A percentile compares a stretch with the other conserved stretches of the same genome.
Conservation (phyloP, 345 rosid genomes). For the Corymbia maculata region DNA sequence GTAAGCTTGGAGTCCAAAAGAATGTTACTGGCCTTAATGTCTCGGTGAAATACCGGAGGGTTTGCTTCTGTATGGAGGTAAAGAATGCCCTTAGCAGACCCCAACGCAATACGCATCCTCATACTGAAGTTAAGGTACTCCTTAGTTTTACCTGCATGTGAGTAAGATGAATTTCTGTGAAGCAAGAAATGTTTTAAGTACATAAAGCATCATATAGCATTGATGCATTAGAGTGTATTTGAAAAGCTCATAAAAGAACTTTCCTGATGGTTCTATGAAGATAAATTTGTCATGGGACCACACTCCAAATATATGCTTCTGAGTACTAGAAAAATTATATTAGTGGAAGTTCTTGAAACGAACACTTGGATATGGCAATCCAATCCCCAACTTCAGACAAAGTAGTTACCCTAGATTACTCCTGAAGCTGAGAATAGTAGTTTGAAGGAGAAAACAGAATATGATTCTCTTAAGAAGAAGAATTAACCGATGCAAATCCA, state of each 20-base stretch:
- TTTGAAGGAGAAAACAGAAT: neutral
- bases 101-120: slow-evolving; percentile 61
- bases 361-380: neutral
- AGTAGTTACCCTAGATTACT: neutral
- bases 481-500: neutral
- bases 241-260: neutral
- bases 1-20: slow-evolving; percentile 58
- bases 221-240: neutral
- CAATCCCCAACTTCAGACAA: neutral
- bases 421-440: neutral
- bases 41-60: slow-evolving; percentile 77
- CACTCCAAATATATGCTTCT: neutral
- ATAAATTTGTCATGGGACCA: neutral
- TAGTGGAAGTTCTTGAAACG: neutral
- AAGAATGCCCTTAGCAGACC: slow-evolving; percentile 70
- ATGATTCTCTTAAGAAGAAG: neutral
- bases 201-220: neutral
- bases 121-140: slow-evolving; percentile 37
- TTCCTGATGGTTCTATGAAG: neutral
- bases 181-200: neutral
- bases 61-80: slow-evolving; percentile 85
- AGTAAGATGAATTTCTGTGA: neutral
- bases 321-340: neutral
- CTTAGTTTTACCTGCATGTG: slow-evolving; percentile 39
- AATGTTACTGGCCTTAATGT: slow-evolving; percentile 58